Percentiles rank a stretch among this genome's conserved stretches.
Conservation (phyloP, 164 flowering plant genomes). For the Chimonanthus salicifolius region DNA sequence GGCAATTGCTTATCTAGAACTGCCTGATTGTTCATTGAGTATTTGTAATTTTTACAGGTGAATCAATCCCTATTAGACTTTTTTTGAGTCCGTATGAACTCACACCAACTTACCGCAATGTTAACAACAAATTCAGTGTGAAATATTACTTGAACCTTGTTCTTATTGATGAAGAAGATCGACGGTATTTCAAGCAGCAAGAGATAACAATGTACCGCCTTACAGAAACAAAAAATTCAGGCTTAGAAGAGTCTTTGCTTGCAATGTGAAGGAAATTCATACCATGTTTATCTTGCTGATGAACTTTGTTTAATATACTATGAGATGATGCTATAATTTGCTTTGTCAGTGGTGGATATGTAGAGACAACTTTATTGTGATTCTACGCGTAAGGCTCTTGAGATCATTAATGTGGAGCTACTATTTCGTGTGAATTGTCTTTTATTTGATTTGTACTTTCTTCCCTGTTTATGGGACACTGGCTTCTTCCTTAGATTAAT, state of each 20-base stretch:
- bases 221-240: slow-evolving; percentile 13
- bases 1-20: not conserved
- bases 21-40: not conserved
- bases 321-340: not conserved
- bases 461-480: too few relatives aligned
- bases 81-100: slow-evolving; percentile 33
- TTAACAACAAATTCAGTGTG: slow-evolving; percentile 31
- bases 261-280: not conserved
- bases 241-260: not conserved
- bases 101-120: slow-evolving; percentile 33
- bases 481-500: too few relatives aligned
- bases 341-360: not conserved
- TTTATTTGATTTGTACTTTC: too few relatives aligned
- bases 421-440: too few relatives aligned
- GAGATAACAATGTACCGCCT: slow-evolving; percentile 29
- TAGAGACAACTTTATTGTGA: not conserved
- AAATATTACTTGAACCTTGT: slow-evolving; percentile 32
- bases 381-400: not conserved
- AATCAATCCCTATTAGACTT: slow-evolving; percentile 30
- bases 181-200: slow-evolving; percentile 34
- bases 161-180: slow-evolving; percentile 30
- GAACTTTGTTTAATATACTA: not conserved
- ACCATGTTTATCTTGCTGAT: not conserved
- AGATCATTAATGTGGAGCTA: too few relatives aligned
- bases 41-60: slow-evolving; percentile 19